These are phyloP conservation scores for Trichoderma sp. DNA, from an alignment of 2,329 filamentous ascomycete genomes.

Conservation along the genomic window DNA sequence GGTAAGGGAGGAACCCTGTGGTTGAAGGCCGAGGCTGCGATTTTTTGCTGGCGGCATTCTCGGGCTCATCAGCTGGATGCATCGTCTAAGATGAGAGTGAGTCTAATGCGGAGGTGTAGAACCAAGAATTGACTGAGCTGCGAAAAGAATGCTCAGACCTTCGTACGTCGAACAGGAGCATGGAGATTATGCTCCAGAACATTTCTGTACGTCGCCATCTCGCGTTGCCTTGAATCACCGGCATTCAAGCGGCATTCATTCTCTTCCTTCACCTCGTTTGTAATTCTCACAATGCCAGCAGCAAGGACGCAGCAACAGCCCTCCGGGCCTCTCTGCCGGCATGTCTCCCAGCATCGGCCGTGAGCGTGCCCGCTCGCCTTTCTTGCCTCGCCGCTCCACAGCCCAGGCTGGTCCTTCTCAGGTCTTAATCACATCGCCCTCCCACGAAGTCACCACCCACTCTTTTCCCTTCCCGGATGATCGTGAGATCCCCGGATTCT, in stretches of 20 bases:
- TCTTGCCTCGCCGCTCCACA: conserved; percentile 10
- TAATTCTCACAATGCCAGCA: background rate
- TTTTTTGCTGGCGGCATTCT: background rate
- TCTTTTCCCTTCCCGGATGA: conserved; percentile 21
- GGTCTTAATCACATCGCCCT: conserved; percentile 11
- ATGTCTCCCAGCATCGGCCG: conserved; percentile 7
- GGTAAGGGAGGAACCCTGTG: conserved; percentile 17
- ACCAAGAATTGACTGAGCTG: conserved; percentile 27
- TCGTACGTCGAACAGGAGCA: conserved; percentile 27
- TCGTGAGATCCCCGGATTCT: conserved; percentile 30
- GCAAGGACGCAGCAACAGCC: conserved; percentile 17
- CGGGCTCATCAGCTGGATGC: background rate
- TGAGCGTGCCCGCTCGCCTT: conserved; percentile 17
- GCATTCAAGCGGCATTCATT: background rate
- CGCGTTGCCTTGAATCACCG: background rate
- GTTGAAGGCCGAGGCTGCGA: background rate
- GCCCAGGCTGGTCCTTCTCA: conserved; percentile 17
- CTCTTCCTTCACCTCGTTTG: background rate
- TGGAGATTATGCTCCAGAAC: conserved; percentile 27
- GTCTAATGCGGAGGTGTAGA: conserved; percentile 20
- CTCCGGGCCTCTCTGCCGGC: background rate
- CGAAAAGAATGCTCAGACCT: conserved; percentile 27
- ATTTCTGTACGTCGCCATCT: conserved; percentile 8
- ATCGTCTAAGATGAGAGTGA: background rate
- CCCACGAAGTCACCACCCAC: conserved; percentile 4